phyloP scores from a whole-genome alignment of 768 basidiomycete species.

The Austroboletus festivus region DNA sequence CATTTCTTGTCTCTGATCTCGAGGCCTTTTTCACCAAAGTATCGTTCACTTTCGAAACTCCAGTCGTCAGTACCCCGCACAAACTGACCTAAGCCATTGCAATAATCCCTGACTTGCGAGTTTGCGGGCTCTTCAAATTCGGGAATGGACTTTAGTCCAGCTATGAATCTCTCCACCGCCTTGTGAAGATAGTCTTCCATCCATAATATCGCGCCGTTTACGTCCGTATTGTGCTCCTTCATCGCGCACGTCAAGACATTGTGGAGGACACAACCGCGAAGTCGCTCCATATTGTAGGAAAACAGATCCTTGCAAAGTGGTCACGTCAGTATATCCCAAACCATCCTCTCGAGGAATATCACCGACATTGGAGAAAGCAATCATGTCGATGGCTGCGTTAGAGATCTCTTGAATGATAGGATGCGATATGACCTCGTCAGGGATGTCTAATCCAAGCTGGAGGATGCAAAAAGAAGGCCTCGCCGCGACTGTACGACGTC shows the following conservation, averaged over 20 bases:
- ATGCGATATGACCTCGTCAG: constrained; percentile 41
- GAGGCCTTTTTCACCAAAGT: neutral
- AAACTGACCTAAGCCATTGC: constrained; percentile 50
- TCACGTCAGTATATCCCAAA: neutral
- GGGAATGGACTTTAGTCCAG: constrained; percentile 30
- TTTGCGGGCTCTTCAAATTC: constrained; percentile 43
- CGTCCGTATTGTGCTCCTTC: constrained; percentile 32
- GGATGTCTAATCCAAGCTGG: constrained; percentile 33
- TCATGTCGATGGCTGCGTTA: constrained; percentile 33
- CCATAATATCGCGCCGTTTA: constrained; percentile 17
- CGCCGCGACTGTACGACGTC: constrained; percentile 41
- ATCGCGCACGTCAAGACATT: constrained; percentile 51
- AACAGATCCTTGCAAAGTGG: constrained; percentile 25
- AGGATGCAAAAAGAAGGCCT: constrained; percentile 38
- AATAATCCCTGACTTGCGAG: constrained; percentile 39
- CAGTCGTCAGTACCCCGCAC: constrained; percentile 30
- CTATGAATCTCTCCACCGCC: constrained; percentile 3
- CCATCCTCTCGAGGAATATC: neutral
- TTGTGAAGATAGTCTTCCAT: constrained; percentile 7
- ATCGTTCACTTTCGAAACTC: neutral
- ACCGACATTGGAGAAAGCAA: constrained; percentile 36
- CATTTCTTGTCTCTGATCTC: neutral
- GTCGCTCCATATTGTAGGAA: constrained; percentile 35
- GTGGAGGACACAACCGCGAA: constrained; percentile 25
- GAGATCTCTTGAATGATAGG: constrained; percentile 35